phyloP scores from a whole-genome alignment of 108 stramenopile genomes.

The Thalassiosira profunda region DNA sequence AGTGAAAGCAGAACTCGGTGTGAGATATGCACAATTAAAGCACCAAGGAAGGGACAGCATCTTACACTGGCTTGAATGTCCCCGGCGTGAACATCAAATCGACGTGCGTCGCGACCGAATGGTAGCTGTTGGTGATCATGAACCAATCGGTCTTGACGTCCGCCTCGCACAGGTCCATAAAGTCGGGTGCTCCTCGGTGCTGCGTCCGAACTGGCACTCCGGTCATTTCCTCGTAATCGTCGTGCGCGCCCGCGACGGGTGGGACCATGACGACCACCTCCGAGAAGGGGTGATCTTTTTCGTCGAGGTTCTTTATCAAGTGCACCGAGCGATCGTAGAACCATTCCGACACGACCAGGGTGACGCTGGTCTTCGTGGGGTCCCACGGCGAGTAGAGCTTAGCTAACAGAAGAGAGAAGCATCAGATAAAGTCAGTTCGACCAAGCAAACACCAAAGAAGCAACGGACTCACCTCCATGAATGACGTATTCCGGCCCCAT shows the following conservation, averaged over 20 bases:
- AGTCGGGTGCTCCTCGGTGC: slow-evolving; percentile 54
- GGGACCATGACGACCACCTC: slow-evolving; percentile 67
- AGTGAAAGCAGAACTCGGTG: too few species aligned
- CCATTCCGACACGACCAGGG: slow-evolving; percentile 75
- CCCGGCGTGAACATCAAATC: slow-evolving; percentile 70
- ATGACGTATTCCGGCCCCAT: slow-evolving; percentile 69
- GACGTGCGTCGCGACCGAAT: slow-evolving; percentile 63
- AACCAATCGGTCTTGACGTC: slow-evolving; percentile 69
- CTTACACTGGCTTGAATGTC: slow-evolving; percentile 61
- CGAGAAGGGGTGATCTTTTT: slow-evolving; percentile 70
- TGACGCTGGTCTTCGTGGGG: slow-evolving; percentile 51
- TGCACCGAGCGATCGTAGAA: slow-evolving; percentile 47
- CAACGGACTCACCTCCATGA: too few species aligned
- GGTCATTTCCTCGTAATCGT: slow-evolving; percentile 55
- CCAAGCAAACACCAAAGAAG: too few species aligned
- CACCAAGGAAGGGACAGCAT: too few species aligned
- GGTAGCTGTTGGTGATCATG: slow-evolving; percentile 75
- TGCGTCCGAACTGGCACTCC: slow-evolving; percentile 54
- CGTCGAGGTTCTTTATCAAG: slow-evolving; percentile 57
- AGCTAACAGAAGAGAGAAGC: too few species aligned
- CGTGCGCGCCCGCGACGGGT: slow-evolving; percentile 38
- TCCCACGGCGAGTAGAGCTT: slow-evolving; percentile 71
- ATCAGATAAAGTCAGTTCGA: too few species aligned
- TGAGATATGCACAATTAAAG: too few species aligned
- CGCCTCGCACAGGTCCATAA: slow-evolving; percentile 72